Conservation (phyloP, 805 yeast genomes). For the Metschnikowia borealis region DNA sequence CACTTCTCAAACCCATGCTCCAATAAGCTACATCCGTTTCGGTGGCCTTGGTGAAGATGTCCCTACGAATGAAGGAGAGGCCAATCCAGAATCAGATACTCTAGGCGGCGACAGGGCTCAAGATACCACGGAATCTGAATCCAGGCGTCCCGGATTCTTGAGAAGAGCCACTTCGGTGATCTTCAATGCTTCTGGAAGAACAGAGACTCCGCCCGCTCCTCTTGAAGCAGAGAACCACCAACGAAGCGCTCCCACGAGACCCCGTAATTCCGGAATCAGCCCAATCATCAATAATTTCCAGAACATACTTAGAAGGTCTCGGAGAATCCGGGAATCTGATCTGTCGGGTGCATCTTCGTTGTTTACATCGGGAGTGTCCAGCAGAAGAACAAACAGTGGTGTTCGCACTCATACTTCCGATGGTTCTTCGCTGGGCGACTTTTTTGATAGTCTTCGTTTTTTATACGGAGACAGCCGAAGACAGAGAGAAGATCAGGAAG, state of each 20-base stretch:
- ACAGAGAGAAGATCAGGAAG: neutral
- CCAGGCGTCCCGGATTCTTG: slow-evolving; percentile 7
- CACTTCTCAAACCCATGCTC: slow-evolving; percentile 2
- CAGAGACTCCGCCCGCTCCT: slow-evolving; percentile 13
- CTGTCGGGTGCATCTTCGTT: slow-evolving; percentile 14
- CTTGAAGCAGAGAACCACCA: slow-evolving; percentile 1
- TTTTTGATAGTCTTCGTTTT: slow-evolving; percentile 1
- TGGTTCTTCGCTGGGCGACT: slow-evolving; percentile 1
- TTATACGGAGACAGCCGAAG: neutral
- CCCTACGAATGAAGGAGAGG: neutral
- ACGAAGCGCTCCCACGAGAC: neutral
- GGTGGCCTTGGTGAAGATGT: slow-evolving; percentile 9
- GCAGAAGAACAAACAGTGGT: slow-evolving; percentile 45
- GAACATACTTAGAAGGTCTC: slow-evolving; percentile 10
- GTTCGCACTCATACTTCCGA: slow-evolving; percentile 33
- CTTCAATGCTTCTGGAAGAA: slow-evolving; percentile 6
- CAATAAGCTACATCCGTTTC: slow-evolving; percentile 14
- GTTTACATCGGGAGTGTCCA: slow-evolving; percentile 47
- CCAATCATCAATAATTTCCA: slow-evolving; percentile 17
- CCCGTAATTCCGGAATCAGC: slow-evolving; percentile 12
- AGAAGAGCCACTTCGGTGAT: slow-evolving; percentile 14
- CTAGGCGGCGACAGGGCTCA: neutral
- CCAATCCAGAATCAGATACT: neutral
- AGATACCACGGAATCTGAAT: neutral
- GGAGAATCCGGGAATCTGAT: slow-evolving; percentile 8